Evolutionary conservation across 495 filamentous ascomycete species (phyloP).

Genomic region (Durotheca rogersii): DNA sequence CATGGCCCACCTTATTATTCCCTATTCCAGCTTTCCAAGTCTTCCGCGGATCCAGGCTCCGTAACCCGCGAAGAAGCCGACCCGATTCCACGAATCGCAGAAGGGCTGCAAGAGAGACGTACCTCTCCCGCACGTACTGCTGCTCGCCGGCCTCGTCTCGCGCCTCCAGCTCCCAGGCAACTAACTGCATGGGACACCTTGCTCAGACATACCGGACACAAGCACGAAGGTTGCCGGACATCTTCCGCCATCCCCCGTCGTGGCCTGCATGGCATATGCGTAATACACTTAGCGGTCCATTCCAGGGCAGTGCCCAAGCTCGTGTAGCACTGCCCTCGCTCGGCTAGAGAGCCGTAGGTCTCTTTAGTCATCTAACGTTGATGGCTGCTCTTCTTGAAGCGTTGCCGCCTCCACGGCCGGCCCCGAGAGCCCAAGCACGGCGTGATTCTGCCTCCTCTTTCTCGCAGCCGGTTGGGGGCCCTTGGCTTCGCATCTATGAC

Average conservation of each 20-base stretch:
- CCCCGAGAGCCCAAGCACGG: conserved; percentile 9
- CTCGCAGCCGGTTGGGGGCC: not conserved
- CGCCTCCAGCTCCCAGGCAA: conserved; percentile 19
- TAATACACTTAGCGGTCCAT: conserved; percentile 68
- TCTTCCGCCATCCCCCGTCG: conserved; percentile 61
- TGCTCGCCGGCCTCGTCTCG: conserved; percentile 38
- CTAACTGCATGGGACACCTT: conserved; percentile 48
- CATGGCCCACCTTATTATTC: not conserved
- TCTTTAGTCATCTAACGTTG: conserved; percentile 8
- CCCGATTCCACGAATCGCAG: conserved; percentile 42
- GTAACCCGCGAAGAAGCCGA: conserved; percentile 47
- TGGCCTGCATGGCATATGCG: conserved; percentile 69
- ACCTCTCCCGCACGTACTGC: conserved; percentile 40
- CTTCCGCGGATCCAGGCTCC: conserved; percentile 39
- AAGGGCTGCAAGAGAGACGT: conserved; percentile 46
- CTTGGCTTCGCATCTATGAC: conserved; percentile 29
- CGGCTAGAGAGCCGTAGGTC: conserved; percentile 58
- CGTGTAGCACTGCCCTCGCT: conserved; percentile 60
- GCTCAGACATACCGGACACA: conserved; percentile 62
- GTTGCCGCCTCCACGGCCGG: conserved; percentile 22
- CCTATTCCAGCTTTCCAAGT: conserved; percentile 7
- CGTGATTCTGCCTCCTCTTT: not conserved
- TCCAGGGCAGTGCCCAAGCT: conserved; percentile 67
- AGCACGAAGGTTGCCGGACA: conserved; percentile 63
- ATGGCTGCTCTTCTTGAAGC: conserved; percentile 1